Percentiles rank a stretch among this genome's conserved stretches.
Conservation (phyloP, 2,329 filamentous ascomycete species). For the Trichoderma atroviride region DNA sequence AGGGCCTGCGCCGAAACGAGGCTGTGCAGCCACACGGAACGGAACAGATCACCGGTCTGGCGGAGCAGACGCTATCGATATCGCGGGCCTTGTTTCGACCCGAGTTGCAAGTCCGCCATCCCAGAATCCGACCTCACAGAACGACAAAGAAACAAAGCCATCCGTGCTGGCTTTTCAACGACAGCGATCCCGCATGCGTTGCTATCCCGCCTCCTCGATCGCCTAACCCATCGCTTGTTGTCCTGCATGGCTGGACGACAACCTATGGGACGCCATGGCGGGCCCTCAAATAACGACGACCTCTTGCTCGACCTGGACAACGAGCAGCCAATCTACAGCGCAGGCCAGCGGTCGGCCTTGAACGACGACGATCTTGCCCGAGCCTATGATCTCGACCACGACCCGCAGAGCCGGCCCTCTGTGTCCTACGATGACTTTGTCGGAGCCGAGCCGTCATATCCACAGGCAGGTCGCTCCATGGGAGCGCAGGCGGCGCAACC, state of each 20-base stretch:
- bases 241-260: slow-evolving; percentile 65
- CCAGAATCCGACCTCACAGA: not conserved
- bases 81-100: slow-evolving; percentile 25
- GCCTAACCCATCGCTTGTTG: slow-evolving; percentile 41
- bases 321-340: slow-evolving; percentile 70
- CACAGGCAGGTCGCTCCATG: slow-evolving; percentile 47
- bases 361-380: slow-evolving; percentile 80
- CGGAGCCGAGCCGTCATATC: slow-evolving; percentile 61
- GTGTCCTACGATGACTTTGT: slow-evolving; percentile 96
- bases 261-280: slow-evolving; percentile 52
- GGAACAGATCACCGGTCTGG: slow-evolving; percentile 23
- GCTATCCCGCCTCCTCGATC: slow-evolving; percentile 36
- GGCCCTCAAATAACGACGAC: slow-evolving; percentile 55
- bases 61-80: slow-evolving; percentile 15
- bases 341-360: slow-evolving; percentile 75
- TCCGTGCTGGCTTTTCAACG: slow-evolving; percentile 11
- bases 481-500: slow-evolving; percentile 30
- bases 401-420: slow-evolving; percentile 71
- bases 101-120: not conserved
- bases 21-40: slow-evolving; percentile 27
- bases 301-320: slow-evolving; percentile 76
- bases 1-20: slow-evolving; percentile 24
- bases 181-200: slow-evolving; percentile 40
- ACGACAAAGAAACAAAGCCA: not conserved
- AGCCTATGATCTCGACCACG: slow-evolving; percentile 72